Conservation (phyloP, 2,329 filamentous ascomycete genomes). For the Aspergillus sergii region DNA sequence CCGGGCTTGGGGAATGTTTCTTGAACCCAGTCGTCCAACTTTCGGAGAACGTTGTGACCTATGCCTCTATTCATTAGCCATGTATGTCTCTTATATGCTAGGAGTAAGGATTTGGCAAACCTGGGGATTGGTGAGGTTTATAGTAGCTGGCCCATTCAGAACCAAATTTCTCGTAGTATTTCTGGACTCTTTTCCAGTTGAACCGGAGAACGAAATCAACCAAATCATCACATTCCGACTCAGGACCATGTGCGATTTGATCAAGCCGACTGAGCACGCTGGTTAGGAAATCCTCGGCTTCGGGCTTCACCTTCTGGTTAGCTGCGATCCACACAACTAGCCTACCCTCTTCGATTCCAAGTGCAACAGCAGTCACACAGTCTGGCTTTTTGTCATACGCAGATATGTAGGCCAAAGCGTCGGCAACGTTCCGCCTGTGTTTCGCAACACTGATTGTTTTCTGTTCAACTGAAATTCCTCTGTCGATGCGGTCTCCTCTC, state of each 20-base stretch:
- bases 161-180: neutral
- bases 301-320: neutral
- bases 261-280: neutral
- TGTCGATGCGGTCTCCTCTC: neutral
- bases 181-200: neutral
- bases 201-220: neutral
- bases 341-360: neutral
- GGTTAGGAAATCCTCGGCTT: neutral
- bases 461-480: neutral
- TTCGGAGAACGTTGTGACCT: neutral
- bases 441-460: neutral
- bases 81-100: neutral
- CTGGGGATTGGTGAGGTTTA: neutral
- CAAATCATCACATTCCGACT: neutral
- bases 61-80: neutral
- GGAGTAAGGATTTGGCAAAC: neutral
- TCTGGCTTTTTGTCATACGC: neutral
- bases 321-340: neutral
- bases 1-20: neutral
- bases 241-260: neutral
- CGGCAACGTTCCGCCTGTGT: neutral
- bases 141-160: accelerated
- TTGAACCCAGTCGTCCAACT: neutral
- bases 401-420: neutral
- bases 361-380: neutral